Evolutionary conservation across 208 protist species (phyloP).

Genomic region (Leishmania major): DNA sequence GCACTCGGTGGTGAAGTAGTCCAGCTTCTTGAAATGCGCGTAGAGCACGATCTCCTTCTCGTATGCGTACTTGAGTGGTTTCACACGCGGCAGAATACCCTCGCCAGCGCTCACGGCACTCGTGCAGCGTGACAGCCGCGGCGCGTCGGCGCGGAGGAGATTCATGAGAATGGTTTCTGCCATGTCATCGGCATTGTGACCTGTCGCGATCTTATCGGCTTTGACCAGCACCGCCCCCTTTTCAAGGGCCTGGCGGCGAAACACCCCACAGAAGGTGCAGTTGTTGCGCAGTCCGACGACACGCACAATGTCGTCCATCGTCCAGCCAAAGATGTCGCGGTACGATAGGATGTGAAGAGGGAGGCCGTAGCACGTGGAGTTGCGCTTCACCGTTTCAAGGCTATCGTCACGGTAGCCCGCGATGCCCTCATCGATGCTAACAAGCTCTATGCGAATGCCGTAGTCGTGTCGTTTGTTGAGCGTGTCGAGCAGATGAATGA

Average conservation of each 20-base stretch:
- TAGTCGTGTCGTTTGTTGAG: slow-evolving; percentile 95
- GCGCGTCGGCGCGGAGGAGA: slow-evolving; percentile 93
- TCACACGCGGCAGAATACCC: slow-evolving; percentile 87
- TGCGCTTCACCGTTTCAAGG: slow-evolving; percentile 96
- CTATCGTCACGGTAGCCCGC: slow-evolving; percentile 98
- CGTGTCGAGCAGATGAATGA: slow-evolving; percentile 94
- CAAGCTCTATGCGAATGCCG: slow-evolving; percentile 91
- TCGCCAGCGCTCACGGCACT: slow-evolving; percentile 35
- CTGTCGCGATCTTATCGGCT: slow-evolving; percentile 95
- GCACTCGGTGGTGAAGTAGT: slow-evolving; percentile 98
- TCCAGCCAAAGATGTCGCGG: slow-evolving; percentile 96
- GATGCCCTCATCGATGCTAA: slow-evolving; percentile 99
- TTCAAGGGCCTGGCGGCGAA: slow-evolving; percentile 97
- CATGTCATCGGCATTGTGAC: slow-evolving; percentile 99
- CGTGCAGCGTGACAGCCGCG: slow-evolving; percentile 93
- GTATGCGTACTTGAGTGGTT: slow-evolving; percentile 98
- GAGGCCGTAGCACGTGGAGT: slow-evolving; percentile 91
- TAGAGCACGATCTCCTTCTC: slow-evolving; percentile 99
- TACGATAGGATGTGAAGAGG: slow-evolving; percentile 96
- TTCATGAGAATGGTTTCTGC: slow-evolving; percentile 99
- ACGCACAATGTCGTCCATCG: slow-evolving; percentile 98
- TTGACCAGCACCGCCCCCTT: slow-evolving; percentile 88
- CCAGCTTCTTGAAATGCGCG: slow-evolving; percentile 97
- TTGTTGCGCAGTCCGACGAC: slow-evolving; percentile 93
- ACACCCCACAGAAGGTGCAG: slow-evolving; percentile 98